phyloP scores from a whole-genome alignment of 257 asterid species.

The Scutellaria baicalensis region DNA sequence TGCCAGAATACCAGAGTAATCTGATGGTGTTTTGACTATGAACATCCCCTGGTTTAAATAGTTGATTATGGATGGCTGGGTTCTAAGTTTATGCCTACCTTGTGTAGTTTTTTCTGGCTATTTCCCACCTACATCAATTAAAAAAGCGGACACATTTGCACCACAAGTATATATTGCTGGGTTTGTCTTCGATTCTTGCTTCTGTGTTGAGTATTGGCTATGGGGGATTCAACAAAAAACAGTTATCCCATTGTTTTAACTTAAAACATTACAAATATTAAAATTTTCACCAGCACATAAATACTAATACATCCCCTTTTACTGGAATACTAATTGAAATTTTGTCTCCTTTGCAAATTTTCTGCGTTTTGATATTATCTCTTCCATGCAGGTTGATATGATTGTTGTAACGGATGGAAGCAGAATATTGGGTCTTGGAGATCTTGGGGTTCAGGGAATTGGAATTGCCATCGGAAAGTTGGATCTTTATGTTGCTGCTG shows the following conservation, averaged over 20 bases:
- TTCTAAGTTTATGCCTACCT: constrained; percentile 2
- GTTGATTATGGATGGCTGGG: constrained; percentile 9
- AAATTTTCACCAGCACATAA: neutral
- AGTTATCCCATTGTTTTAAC: neutral
- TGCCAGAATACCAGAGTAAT: neutral
- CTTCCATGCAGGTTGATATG: constrained; percentile 81
- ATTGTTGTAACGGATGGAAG: constrained; percentile 99
- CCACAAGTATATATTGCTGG: neutral
- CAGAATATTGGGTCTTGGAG: constrained; percentile 98
- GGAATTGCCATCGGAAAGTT: constrained; percentile 94
- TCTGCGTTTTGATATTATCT: constrained; percentile 1
- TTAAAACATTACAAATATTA: neutral
- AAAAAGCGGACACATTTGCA: constrained; percentile 4
- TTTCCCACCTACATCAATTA: neutral
- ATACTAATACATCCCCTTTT: neutral
- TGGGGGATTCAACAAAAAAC: neutral
- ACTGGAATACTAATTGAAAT: neutral
- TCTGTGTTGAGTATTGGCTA: neutral
- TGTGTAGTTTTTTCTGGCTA: neutral
- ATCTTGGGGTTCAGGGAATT: constrained; percentile 98
- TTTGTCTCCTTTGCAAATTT: neutral
- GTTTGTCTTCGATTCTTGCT: neutral
- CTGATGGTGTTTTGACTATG: neutral
- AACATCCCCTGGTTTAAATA: neutral
- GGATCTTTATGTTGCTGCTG: constrained; percentile 99